These are phyloP conservation scores for Candida cerambycidarum DNA, from an alignment of 805 yeast species.

Conservation along the genomic window DNA sequence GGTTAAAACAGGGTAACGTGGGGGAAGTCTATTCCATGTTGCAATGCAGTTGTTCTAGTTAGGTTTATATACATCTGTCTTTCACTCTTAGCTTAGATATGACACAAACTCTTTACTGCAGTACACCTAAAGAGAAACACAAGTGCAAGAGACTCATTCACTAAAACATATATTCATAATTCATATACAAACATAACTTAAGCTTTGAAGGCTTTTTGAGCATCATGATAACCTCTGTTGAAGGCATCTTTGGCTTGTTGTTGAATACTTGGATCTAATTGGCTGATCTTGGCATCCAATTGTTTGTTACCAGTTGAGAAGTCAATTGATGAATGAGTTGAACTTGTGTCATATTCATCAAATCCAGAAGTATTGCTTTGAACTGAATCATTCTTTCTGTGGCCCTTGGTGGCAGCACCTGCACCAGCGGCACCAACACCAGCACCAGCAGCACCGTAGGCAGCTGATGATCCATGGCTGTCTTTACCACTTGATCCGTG, in stretches of 20 bases:
- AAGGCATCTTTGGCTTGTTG: slow-evolving; percentile 41
- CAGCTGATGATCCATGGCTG: no score
- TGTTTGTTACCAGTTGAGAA: slow-evolving; percentile 38
- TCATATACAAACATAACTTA: slow-evolving; percentile 4
- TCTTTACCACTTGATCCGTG: no score
- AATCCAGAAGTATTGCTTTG: slow-evolving; percentile 6
- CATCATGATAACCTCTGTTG: slow-evolving; percentile 40
- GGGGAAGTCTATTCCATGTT: slow-evolving; percentile 57
- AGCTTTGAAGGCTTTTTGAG: slow-evolving; percentile 25
- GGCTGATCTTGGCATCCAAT: slow-evolving; percentile 35
- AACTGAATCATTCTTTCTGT: slow-evolving; percentile 1
- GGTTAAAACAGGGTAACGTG: slow-evolving; percentile 52
- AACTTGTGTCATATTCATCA: slow-evolving; percentile 10
- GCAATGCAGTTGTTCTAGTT: slow-evolving; percentile 72
- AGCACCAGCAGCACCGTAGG: slow-evolving; percentile 9
- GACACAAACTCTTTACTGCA: no score
- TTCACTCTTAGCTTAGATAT: no score
- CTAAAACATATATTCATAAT: slow-evolving; percentile 2
- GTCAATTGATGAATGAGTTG: slow-evolving; percentile 15
- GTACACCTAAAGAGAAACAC: no score
- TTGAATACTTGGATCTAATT: slow-evolving; percentile 34
- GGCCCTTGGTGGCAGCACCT: slow-evolving; percentile 1
- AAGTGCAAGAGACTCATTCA: no score
- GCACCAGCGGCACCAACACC: slow-evolving; percentile 9
- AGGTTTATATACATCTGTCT: neutral